These are phyloP conservation scores for Sugiyamaella qingdaonensis DNA, from an alignment of 805 yeast genomes.

Conservation along the genomic window DNA sequence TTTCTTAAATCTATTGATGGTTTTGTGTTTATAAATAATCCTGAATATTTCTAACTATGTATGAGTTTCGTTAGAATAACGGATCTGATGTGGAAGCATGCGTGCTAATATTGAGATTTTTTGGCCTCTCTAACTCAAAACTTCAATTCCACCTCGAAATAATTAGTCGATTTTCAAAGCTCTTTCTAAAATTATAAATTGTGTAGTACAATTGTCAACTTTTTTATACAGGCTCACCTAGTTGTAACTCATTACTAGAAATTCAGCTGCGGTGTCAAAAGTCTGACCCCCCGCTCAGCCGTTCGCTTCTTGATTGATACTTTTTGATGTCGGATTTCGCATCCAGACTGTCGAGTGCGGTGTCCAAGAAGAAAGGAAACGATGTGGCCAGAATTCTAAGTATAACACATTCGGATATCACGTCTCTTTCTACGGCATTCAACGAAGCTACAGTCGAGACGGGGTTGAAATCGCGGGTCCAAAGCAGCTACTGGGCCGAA, in stretches of 20 bases:
- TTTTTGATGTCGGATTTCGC: slow-evolving; percentile 5
- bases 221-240: no score
- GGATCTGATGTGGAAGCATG: no score
- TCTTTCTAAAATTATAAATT: no score
- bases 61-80: no score
- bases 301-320: neutral
- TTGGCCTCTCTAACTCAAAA: no score
- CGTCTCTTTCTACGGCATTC: slow-evolving; percentile 12
- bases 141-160: no score
- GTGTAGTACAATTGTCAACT: no score
- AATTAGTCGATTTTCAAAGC: no score
- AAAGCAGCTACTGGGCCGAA: slow-evolving; percentile 19
- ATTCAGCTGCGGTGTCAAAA: neutral
- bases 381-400: slow-evolving; percentile 19
- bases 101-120: no score
- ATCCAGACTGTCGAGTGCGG: slow-evolving; percentile 11
- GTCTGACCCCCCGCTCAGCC: neutral
- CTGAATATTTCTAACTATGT: no score
- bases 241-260: neutral
- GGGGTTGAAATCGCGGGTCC: slow-evolving; percentile 5
- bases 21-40: no score
- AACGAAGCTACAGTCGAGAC: slow-evolving; percentile 15
- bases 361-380: slow-evolving; percentile 17
- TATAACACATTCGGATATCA: slow-evolving; percentile 14
- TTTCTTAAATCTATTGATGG: no score